phyloP scores from a whole-genome alignment of 306 rosid species.

The Cotoneaster glaucophyllus region DNA sequence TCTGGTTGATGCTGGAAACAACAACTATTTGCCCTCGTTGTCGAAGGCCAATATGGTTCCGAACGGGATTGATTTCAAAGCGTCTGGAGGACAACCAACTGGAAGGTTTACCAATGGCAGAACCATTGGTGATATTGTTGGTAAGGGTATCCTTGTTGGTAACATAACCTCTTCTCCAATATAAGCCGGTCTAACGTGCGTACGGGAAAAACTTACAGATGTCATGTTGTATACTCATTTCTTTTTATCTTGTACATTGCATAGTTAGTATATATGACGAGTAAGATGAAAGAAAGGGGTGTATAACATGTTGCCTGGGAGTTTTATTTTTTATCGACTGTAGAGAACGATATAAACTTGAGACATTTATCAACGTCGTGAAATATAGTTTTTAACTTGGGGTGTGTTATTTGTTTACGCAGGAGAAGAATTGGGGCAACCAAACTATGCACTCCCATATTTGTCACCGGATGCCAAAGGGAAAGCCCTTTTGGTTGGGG shows the following conservation, averaged over 20 bases:
- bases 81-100: constrained; percentile 74
- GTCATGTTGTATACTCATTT: too few species aligned
- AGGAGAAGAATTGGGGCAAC: constrained; percentile 84
- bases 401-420: not conserved
- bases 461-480: constrained; percentile 77
- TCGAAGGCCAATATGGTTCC: constrained; percentile 79
- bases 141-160: constrained; percentile 59
- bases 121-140: constrained; percentile 86
- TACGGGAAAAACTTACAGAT: too few species aligned
- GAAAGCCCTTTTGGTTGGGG: constrained; percentile 56
- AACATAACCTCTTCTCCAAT: not conserved
- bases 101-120: constrained; percentile 93
- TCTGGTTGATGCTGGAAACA: constrained; percentile 89
- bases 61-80: constrained; percentile 78
- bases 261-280: not conserved
- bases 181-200: not conserved
- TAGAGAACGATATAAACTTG: not conserved
- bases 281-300: not conserved
- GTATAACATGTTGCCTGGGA: not conserved
- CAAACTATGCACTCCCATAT: constrained; percentile 69
- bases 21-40: constrained; percentile 64
- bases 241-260: not conserved
- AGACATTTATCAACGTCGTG: not conserved
- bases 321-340: not conserved
- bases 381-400: not conserved